Evolutionary conservation across 2,329 filamentous ascomycete species (phyloP), one percentile per base, ranked within the genome.

Genomic region (Sporothrix globosa): DNA sequence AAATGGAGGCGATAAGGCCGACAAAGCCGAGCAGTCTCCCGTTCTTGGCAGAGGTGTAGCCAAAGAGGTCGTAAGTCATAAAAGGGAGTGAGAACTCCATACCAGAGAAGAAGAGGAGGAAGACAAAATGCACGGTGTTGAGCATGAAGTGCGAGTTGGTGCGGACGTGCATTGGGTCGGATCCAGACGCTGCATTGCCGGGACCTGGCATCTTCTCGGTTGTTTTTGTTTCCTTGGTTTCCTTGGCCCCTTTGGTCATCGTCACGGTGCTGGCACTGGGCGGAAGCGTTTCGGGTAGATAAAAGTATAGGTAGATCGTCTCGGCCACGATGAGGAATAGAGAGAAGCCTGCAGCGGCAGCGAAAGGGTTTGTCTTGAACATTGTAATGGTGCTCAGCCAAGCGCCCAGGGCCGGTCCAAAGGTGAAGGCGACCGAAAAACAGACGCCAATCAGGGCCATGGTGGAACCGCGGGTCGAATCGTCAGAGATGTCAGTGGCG

Each of bases 71-170:
- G 76, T 96, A 97, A 0, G 95, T 98, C 88, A 99, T 94, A 79
- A 99, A 99, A 0, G 96, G 94, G 3, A 99, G 86, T 0, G 93
- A 97, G 80, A 97, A 98, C 79, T 99, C 96, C 91, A 99, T 95
- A 72, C 96, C 96, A 2, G 93, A 97, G 82, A 99, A 99, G 81
- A 97, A 97, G 14, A 99, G 88, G 72, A 99, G 89, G 80, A 99
- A 99, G 61, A 90, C 82, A 77, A 98, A 91, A 80, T 99, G 96
- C 0, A 92, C 90, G 1, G 90, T 81, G 78, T 97, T 97, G 61
- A 99, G 88, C 14, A 97, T 79, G 41, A 88, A 81, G 75, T 96
- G 93, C 3, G 91, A 93, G 81, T 98, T 98, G 3, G 92, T 97
- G 71, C 91, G 85, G 75, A 82, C 80, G 30, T 79, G 75, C 5